phyloP scores from a whole-genome alignment of 2,329 filamentous ascomycete species.

The Pseudocercospora ulei region DNA sequence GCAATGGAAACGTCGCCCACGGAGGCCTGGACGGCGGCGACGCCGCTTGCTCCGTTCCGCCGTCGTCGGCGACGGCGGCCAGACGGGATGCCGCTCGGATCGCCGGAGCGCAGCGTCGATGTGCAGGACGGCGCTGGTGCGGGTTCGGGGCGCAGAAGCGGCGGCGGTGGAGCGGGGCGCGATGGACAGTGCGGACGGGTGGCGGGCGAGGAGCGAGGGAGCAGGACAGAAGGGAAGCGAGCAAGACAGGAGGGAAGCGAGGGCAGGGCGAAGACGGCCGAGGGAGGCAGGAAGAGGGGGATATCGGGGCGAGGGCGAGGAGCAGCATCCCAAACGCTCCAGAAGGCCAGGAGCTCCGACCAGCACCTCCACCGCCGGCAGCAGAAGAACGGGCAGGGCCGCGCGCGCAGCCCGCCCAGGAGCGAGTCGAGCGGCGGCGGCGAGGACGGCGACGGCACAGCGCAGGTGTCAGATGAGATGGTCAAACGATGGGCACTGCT shows the following conservation, averaged over 20 bases:
- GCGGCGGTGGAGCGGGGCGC: background rate
- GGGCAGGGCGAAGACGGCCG: slow-evolving; percentile 2
- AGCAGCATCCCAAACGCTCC: too few species aligned
- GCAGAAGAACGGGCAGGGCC: slow-evolving; percentile 10
- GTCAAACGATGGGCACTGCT: slow-evolving; percentile 1
- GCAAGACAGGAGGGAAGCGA: slow-evolving; percentile 14
- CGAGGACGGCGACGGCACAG: slow-evolving; percentile 1
- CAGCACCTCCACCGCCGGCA: background rate
- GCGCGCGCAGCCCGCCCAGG: slow-evolving; percentile 11
- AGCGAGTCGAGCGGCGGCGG: slow-evolving; percentile 2
- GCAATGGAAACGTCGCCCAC: slow-evolving; percentile 13
- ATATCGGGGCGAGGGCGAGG: too few species aligned
- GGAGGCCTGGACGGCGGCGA: slow-evolving; percentile 7
- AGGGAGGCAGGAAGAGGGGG: too few species aligned
- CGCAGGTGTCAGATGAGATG: slow-evolving; percentile 3
- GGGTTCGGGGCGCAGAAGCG: slow-evolving; percentile 6
- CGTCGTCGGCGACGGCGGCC: background rate
- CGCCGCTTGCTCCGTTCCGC: slow-evolving; percentile 6
- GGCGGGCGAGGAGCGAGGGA: slow-evolving; percentile 2
- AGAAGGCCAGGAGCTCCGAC: slow-evolving; percentile 3
- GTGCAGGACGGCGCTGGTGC: slow-evolving; percentile 2
- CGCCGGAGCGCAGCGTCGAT: slow-evolving; percentile 1
- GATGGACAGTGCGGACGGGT: slow-evolving; percentile 11
- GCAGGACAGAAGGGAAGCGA: slow-evolving; percentile 11
- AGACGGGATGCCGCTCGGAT: background rate